Evolutionary conservation across 768 basidiomycete species (phyloP), one percentile per base, ranked within the genome.

Genomic region (Glaciozyma antarctica): DNA sequence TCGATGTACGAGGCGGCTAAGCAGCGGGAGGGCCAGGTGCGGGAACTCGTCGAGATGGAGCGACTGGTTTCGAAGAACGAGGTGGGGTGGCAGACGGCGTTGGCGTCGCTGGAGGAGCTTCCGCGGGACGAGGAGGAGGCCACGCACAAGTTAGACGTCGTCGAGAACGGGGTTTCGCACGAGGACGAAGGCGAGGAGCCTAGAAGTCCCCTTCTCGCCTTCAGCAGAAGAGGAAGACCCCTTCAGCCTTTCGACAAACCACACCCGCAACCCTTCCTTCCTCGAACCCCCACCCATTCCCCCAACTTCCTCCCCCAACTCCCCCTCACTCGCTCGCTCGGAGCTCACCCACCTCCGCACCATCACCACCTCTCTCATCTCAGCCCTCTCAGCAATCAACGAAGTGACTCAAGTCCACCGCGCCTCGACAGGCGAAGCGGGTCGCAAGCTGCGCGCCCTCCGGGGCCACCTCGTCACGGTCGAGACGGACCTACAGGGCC

Each of bases 391-490:
- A 3, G 82, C 84, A 43, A 83, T 91, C 69, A 88, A 87, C 30
- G 90, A 93, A 72, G 88, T 90, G 65, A 87, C 88, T 19, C 90
- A 93, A 75, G 88, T 90, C 58, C 89, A 90, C 72, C 84, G 86
- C 15, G 90, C 87, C 1, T 86, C 86, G 6, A 86, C 88, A 15
- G 85, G 88, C 1, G 90, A 93, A 63, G 86, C 89, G 0, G 88
- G 88, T 54, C 82, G 90, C 47, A 90, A 88, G 77, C 85, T 93
- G 49, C 86, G 90, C 57, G 87, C 87, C 19, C 77, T 90, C 12
- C 26, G 47, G 13, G 32, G 53, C 13, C 65, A 66, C 21, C 62
- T 64, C 22, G 22, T 19, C 3, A 7, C n/a, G 3, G 16, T 58
- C 19, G 44, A 53, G 43, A 63, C 61, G 17, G 69, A 70, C 10